Conservation (phyloP, 257 asterid species). For the Nicotiana noctiflora region DNA sequence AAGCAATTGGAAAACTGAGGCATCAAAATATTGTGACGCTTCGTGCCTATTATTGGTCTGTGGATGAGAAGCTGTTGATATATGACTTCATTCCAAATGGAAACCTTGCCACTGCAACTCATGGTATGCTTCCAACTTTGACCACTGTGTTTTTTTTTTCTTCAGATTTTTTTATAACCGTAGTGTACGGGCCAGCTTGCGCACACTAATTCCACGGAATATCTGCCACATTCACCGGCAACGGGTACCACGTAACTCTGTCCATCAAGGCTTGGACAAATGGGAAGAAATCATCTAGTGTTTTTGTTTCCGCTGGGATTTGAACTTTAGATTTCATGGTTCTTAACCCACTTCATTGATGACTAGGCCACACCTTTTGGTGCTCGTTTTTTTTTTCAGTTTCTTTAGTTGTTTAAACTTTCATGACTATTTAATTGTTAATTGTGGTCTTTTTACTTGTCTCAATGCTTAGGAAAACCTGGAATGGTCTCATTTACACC, state of each 20-base stretch:
- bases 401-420: background rate
- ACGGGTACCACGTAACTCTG: too few relatives aligned
- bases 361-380: too few relatives aligned
- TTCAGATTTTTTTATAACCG: too few relatives aligned
- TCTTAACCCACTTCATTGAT: too few relatives aligned
- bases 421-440: background rate
- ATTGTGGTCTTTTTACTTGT: background rate
- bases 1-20: conserved; percentile 85
- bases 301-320: too few relatives aligned
- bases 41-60: conserved; percentile 91
- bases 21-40: conserved; percentile 72
- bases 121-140: conserved; percentile 39
- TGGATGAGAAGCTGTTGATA: conserved; percentile 82
- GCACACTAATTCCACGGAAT: too few relatives aligned
- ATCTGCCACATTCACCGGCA: too few relatives aligned
- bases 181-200: too few relatives aligned
- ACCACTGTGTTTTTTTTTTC: background rate
- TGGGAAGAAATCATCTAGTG: too few relatives aligned
- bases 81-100: conserved; percentile 74
- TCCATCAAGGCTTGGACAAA: too few relatives aligned
- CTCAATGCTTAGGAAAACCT: conserved; percentile 48
- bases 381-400: background rate
- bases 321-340: too few relatives aligned
- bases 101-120: conserved; percentile 71
- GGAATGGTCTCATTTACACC: conserved; percentile 60